phyloP scores from a whole-genome alignment of 1,284 basidiomycete genomes.

The Cutaneotrichosporon cavernicola region DNA sequence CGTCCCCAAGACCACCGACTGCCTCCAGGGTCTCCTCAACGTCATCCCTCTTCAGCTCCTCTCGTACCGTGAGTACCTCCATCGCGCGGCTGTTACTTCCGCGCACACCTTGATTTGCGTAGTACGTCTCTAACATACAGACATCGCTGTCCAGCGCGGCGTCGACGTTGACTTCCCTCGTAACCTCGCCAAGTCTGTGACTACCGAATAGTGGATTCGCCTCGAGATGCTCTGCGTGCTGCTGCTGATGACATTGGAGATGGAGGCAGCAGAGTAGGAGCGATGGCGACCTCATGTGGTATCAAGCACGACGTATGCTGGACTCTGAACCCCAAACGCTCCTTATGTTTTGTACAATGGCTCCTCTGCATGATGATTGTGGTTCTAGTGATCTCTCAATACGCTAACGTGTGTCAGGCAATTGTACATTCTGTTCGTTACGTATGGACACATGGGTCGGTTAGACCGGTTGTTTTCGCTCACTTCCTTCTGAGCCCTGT shows the following conservation, averaged over 20 bases:
- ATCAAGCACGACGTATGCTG: background rate
- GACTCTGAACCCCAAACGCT: slow-evolving; percentile 7
- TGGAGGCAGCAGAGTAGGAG: background rate
- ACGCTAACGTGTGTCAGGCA: background rate
- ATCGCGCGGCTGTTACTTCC: background rate
- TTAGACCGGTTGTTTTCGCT: no score
- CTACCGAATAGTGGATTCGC: slow-evolving; percentile 37
- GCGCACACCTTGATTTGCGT: background rate
- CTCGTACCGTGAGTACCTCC: slow-evolving; percentile 61
- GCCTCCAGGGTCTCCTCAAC: slow-evolving; percentile 92
- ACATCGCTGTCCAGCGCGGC: slow-evolving; percentile 91
- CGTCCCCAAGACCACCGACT: slow-evolving; percentile 91
- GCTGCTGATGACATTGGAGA: background rate
- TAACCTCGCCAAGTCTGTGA: slow-evolving; percentile 67
- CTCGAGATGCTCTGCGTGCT: background rate
- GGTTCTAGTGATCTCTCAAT: background rate
- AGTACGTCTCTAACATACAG: slow-evolving; percentile 41
- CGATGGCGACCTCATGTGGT: background rate
- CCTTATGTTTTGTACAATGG: slow-evolving; percentile 9
- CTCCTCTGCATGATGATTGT: slow-evolving; percentile 11
- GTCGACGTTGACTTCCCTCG: slow-evolving; percentile 98
- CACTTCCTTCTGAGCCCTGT: no score
- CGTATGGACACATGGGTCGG: no score
- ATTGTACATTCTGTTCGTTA: no score
- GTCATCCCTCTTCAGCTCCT: slow-evolving; percentile 95